Evolutionary conservation across 2,329 filamentous ascomycete genomes (phyloP).

Genomic region (Didymellaceae sp.): DNA sequence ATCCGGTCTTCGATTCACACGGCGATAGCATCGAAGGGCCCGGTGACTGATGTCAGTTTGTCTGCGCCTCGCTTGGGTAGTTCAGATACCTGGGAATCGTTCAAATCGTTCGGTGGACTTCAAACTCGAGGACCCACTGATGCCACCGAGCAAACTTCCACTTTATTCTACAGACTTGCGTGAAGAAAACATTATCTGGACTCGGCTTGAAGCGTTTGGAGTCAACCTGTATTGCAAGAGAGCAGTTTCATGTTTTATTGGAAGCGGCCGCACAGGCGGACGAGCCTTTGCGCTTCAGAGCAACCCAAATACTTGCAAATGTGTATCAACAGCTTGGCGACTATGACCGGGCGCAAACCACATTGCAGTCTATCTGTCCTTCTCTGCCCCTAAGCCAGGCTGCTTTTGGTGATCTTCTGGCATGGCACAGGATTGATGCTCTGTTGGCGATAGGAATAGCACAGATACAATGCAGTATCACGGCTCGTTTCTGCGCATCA

Average conservation of each 20-base stretch:
- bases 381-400: not conserved
- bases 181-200: not conserved
- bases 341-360: not conserved
- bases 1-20: not conserved
- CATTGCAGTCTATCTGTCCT: not conserved
- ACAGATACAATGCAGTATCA: not conserved
- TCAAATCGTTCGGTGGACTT: not conserved
- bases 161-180: not conserved
- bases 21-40: not conserved
- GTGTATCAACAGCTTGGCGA: conserved; percentile 1
- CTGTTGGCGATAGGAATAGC: not conserved
- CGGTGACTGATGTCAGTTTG: not conserved
- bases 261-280: not conserved
- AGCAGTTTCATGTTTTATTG: not conserved
- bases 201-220: not conserved
- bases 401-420: not conserved
- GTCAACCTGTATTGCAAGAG: not conserved
- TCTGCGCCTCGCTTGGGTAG: not conserved
- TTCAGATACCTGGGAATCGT: not conserved
- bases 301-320: not conserved
- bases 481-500: not conserved
- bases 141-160: not conserved
- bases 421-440: conserved; percentile 1
- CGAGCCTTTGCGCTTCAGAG: not conserved
- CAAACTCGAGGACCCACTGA: not conserved